A percentile compares a stretch with the other conserved stretches of the same genome.
These are phyloP conservation scores for Alternaria dauci DNA, from an alignment of 2,329 filamentous ascomycete genomes.

Conservation along the genomic window DNA sequence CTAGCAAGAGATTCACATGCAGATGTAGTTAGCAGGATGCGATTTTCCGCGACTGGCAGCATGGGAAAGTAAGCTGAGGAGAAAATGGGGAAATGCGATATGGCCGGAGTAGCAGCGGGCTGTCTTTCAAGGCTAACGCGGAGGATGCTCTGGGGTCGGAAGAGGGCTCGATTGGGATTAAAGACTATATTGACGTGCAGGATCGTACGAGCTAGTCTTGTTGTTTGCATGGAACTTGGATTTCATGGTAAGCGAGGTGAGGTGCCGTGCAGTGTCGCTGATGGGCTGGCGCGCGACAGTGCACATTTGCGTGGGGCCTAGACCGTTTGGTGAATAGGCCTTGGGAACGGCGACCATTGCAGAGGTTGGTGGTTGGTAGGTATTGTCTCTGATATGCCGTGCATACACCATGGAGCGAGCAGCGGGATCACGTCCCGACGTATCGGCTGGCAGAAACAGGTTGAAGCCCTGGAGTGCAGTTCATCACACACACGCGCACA, in stretches of 20 bases:
- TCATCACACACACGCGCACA: not conserved
- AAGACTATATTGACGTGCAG: constrained; percentile 5
- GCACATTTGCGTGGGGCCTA: not conserved
- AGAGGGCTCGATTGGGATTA: not conserved
- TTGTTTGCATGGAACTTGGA: not conserved
- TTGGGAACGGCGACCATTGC: not conserved
- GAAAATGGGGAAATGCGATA: not conserved
- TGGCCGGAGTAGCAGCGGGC: not conserved
- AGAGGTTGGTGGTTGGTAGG: not conserved
- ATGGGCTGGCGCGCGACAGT: not conserved
- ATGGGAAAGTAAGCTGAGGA: not conserved
- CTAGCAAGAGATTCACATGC: constrained; percentile 1
- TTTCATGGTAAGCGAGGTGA: not conserved
- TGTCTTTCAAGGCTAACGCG: not conserved
- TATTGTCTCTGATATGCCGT: not conserved
- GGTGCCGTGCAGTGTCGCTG: not conserved
- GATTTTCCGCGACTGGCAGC: not conserved
- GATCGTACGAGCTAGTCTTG: not conserved
- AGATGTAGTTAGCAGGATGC: not conserved
- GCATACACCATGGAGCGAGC: not conserved
- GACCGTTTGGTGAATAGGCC: not conserved
- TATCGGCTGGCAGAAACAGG: not conserved
- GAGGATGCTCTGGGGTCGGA: not conserved
- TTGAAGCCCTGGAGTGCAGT: not conserved
- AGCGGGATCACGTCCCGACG: not conserved